Conservation (phyloP, 108 stramenopile genomes). For the Skeletonema grethae region DNA sequence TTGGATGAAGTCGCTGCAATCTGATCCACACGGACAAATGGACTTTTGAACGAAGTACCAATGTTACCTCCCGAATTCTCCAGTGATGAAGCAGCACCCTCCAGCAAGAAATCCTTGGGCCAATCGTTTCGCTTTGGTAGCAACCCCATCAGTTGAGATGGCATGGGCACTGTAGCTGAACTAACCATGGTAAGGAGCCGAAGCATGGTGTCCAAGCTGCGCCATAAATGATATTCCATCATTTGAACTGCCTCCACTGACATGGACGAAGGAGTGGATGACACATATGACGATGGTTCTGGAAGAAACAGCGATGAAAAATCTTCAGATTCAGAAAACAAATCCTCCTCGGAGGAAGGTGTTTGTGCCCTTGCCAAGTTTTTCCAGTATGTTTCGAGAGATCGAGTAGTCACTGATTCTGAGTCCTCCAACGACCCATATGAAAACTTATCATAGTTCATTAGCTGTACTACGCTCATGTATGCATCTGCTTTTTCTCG, state of each 20-base stretch:
- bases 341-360: conserved; percentile 11
- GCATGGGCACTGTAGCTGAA: conserved; percentile 23
- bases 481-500: conserved; percentile 17
- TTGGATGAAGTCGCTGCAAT: conserved; percentile 7
- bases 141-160: conserved; percentile 41
- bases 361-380: conserved; percentile 8
- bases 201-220: conserved; percentile 33
- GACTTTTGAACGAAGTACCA: conserved; percentile 28
- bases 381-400: conserved; percentile 27
- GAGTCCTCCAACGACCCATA: conserved; percentile 14
- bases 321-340: background rate
- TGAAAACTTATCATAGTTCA: conserved; percentile 32
- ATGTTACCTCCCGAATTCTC: conserved; percentile 6
- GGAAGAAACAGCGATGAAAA: conserved; percentile 8
- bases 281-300: conserved; percentile 9
- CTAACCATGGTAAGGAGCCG: conserved; percentile 27
- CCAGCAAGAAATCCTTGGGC: conserved; percentile 35
- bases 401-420: conserved; percentile 17
- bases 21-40: conserved; percentile 30
- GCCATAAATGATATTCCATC: conserved; percentile 42
- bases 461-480: conserved; percentile 16
- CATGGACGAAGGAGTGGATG: conserved; percentile 1
- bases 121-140: conserved; percentile 38
- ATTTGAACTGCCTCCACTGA: conserved; percentile 23
- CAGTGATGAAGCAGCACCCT: conserved; percentile 28